Evolutionary conservation across 192 early-diverging fungal species (phyloP), one percentile per base, ranked within the genome.

Genomic region (Umbelopsis ramanniana): DNA sequence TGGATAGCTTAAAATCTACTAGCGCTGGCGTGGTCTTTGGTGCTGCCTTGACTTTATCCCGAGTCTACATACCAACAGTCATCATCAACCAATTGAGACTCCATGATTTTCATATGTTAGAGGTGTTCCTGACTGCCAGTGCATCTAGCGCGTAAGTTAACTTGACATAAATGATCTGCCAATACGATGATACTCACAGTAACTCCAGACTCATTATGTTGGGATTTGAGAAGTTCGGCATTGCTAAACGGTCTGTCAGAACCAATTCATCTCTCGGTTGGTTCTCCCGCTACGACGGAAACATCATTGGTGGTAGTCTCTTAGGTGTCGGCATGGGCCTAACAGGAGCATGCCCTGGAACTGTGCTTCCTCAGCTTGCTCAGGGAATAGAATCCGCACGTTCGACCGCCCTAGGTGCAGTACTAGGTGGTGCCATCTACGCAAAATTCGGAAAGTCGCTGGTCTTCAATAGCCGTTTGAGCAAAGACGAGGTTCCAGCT

Each of bases 341-440:
- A 23, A 24, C 53, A 10, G 53, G 53, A 24, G 53, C 53, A 54
- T 54, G 53, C 23, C 53, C 53, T 26, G 53, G 53, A 54, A 54
- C 53, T 54, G 53, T 54, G 14, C 53, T 54, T 54, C 53, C 53
- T 54, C 53, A 54, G 53, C 53, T 54, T 0, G 53, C 23, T 54
- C 53, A 54, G 3, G 53, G 53, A 26, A 22, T 54, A 54, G 11
- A 54, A 54, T 54, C 53, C 23, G 53, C 53, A 26, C 53, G 24
- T 7, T 22, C 24, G 10, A 54, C 53, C 9, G 6, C 53, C 26
- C 22, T 54, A 54, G 53, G 53, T 22, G 53, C 53, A 1, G 5
- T 54, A 22, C 6, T 54, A 14, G 53, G 53, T 8, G 53, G 53
- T 22, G 26, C 53, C n/a, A 26, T 54, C 12, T 54, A 54, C 53